Percentiles rank a stretch among this genome's conserved stretches.
Evolutionary conservation across 1,284 basidiomycete species (phyloP).

Genomic region (Melampsora abietis-canadensis): DNA sequence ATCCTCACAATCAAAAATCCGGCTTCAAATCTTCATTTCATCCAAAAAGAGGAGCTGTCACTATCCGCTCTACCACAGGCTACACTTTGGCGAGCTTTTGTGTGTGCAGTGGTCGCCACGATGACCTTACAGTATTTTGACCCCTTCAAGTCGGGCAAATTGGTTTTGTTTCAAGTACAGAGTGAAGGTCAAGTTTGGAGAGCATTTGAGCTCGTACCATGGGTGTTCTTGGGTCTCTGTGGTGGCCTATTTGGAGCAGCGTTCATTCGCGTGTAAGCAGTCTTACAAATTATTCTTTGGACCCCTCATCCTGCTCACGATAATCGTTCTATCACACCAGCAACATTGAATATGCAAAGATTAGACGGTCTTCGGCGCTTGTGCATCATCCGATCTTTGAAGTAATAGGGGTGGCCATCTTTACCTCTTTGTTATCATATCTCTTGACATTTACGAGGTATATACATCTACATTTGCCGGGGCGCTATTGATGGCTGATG

Average conservation of each 20-base stretch:
- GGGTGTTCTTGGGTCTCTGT: constrained; percentile 19
- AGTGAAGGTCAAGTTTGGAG: constrained; percentile 57
- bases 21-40: not conserved
- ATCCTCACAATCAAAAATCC: no score
- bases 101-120: constrained; percentile 68
- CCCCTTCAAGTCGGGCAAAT: constrained; percentile 68
- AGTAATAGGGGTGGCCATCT: constrained; percentile 62
- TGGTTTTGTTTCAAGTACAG: constrained; percentile 64
- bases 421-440: constrained; percentile 68
- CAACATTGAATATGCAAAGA: constrained; percentile 64
- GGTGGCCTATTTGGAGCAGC: constrained; percentile 38
- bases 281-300: not conserved
- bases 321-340: not conserved
- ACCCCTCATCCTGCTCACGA: not conserved
- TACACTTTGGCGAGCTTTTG: constrained; percentile 72
- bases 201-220: constrained; percentile 65
- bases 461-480: constrained; percentile 17
- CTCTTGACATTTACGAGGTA: constrained; percentile 62
- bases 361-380: constrained; percentile 61
- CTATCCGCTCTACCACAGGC: constrained; percentile 66
- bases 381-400: constrained; percentile 65
- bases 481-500: not conserved
- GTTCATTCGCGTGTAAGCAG: constrained; percentile 32
- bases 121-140: constrained; percentile 68
- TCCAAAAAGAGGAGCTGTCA: constrained; percentile 33